Percentiles rank a stretch among this genome's conserved stretches.
These are phyloP conservation scores for Alloteropsis semialata DNA, from an alignment of 176 grass and related monocot species.

Conservation along the genomic window DNA sequence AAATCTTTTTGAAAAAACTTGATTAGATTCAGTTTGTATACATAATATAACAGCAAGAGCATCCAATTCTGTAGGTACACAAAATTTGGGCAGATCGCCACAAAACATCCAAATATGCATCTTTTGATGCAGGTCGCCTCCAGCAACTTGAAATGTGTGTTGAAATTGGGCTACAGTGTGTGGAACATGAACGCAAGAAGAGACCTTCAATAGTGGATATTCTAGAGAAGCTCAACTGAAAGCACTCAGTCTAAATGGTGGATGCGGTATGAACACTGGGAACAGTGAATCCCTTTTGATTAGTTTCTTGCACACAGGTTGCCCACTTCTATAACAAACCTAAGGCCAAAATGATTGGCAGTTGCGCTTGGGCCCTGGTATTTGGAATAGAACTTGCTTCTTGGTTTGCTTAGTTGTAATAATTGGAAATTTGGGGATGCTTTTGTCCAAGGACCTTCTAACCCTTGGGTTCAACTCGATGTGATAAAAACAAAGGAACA, in stretches of 20 bases:
- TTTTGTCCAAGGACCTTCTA: neutral
- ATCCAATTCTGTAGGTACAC: slow-evolving; percentile 3
- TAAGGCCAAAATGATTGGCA: neutral
- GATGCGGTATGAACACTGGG: neutral
- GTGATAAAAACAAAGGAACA: neutral
- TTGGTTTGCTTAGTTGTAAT: neutral
- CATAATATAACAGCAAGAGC: neutral
- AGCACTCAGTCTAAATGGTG: neutral
- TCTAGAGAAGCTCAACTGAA: neutral
- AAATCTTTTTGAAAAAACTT: neutral
- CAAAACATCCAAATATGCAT: neutral
- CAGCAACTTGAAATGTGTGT: slow-evolving; percentile 23
- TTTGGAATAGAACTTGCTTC: neutral
- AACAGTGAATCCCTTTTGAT: neutral
- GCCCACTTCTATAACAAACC: neutral
- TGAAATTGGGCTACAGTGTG: slow-evolving; percentile 23
- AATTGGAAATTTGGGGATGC: neutral
- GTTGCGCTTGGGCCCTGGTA: neutral
- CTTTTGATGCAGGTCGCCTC: neutral
- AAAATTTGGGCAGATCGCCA: neutral
- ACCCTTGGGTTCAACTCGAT: neutral
- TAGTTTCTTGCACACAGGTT: neutral
- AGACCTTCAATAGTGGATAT: slow-evolving; percentile 1
- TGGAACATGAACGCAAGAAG: neutral
- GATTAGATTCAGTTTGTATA: neutral